Percentiles rank a stretch among this genome's conserved stretches.
Evolutionary conservation across 805 yeast species (phyloP).

Genomic region (Cyberlindnera mycetangii): DNA sequence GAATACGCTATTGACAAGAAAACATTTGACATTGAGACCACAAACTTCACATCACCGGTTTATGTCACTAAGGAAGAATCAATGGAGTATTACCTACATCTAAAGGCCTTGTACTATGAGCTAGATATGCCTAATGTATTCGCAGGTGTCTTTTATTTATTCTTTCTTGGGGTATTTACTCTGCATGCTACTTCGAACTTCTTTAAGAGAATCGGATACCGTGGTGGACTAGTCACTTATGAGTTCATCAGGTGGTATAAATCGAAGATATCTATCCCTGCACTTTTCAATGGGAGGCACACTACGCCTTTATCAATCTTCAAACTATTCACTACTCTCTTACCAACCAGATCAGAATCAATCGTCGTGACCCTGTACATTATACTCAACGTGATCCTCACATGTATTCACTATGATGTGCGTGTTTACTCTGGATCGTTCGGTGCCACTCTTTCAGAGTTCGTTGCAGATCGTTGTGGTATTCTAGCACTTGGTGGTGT

Average conservation of each 20-base stretch:
- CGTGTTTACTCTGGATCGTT: neutral
- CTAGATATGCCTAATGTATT: conserved; percentile 19
- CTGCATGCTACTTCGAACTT: conserved; percentile 34
- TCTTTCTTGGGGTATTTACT: conserved; percentile 39
- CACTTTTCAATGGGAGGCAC: conserved; percentile 20
- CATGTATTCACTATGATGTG: conserved; percentile 14
- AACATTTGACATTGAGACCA: conserved; percentile 11
- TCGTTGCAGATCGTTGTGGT: conserved; percentile 26
- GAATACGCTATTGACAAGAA: conserved; percentile 12
- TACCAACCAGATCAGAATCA: conserved; percentile 27
- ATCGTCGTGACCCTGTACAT: conserved; percentile 31
- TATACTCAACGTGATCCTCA: conserved; percentile 14
- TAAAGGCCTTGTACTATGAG: conserved; percentile 14
- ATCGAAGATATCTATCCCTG: conserved; percentile 22
- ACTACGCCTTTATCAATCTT: conserved; percentile 2
- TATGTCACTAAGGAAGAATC: conserved; percentile 1
- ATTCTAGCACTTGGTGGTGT: conserved; percentile 33
- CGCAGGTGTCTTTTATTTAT: conserved; percentile 34
- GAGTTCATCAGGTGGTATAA: conserved; percentile 20
- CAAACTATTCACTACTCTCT: conserved; percentile 14
- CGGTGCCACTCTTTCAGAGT: neutral
- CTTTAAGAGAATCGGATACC: conserved; percentile 25
- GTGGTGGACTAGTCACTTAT: conserved; percentile 12
- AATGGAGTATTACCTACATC: conserved; percentile 2
- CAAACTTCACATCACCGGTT: conserved; percentile 15